A percentile compares a stretch with the other conserved stretches of the same genome.
phyloP scores from a whole-genome alignment of 768 basidiomycete species.

The Hebeloma cylindrosporum region DNA sequence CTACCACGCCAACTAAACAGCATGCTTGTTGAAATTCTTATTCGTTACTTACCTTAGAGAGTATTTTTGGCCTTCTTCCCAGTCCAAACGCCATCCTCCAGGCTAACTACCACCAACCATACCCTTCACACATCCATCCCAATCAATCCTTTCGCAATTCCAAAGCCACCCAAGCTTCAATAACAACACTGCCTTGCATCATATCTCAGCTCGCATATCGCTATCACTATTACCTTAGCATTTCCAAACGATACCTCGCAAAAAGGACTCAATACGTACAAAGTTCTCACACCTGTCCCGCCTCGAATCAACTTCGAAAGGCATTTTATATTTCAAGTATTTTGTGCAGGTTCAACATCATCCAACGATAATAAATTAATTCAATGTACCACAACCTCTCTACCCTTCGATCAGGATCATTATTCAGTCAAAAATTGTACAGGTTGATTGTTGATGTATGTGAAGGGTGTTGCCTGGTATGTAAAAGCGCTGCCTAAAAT shows the following conservation, averaged over 20 bases:
- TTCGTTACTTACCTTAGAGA: constrained; percentile 9
- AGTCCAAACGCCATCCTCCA: background rate
- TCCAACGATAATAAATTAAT: constrained; percentile 15
- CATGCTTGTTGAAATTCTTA: background rate
- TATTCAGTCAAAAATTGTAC: no score
- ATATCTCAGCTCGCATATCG: constrained; percentile 9
- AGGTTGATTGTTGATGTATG: no score
- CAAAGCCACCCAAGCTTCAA: background rate
- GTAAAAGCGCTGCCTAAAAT: no score
- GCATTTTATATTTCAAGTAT: no score
- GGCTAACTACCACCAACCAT: background rate
- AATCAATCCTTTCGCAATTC: background rate
- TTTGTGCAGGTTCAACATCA: no score
- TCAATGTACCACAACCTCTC: background rate
- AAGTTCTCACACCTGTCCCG: no score
- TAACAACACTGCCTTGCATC: constrained; percentile 4
- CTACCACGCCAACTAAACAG: no score
- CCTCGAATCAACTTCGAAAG: no score
- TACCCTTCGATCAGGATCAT: no score
- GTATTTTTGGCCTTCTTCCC: constrained; percentile 3
- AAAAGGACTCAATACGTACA: constrained; percentile 5
- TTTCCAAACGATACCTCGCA: constrained; percentile 15
- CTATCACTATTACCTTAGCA: constrained; percentile 3
- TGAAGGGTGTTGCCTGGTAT: no score
- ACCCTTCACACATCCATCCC: background rate